Base-by-base conservation (phyloP, 140 eudicot species). In the Senecio squalidus region DNA sequence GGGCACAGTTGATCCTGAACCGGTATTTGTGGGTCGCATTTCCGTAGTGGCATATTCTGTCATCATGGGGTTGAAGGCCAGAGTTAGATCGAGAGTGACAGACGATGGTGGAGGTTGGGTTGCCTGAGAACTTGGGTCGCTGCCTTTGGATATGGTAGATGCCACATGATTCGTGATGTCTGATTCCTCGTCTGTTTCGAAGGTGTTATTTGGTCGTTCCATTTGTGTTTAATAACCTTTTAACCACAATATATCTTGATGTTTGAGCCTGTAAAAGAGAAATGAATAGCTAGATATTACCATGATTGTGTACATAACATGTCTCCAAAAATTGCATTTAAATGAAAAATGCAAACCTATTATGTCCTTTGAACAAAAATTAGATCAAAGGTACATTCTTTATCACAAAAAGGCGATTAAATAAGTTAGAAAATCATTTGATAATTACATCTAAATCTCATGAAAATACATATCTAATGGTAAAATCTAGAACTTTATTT, bases 31-130 rank as follows among this genome's bases (percentile, higher is more conserved):
- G 64, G 50, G 71, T 8, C 4, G 50, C 20, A 21, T 46, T 46
- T 54, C 75, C 14, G 31, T 60, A 44, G 64, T 4, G 9, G 58
- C 70, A 5, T 14, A 33, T 18, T 70, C 70, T 9, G 49, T 33
- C 27, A 24, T 30, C 25, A 51, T 55, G 61, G 76, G 34, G 33
- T 60, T 66, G 78, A 83, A 73, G 9, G 80, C 76, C 5, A 87
- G 89, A 18, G 96, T 80, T 68, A 87, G 66, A 74, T 87, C 82
- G 21, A 87, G 82, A 26, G 84, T 64, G 20, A 73, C 58, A 20
- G 13, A n/a, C 6, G 64, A 17, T 24, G 14, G 46, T 33, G 7
- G 68, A 21, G 14, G 29, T 20, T 38, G 48, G 18, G 55, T 45
- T 26, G 55, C 15, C 33, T 29, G 52, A 11, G 52, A 53, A 28